Evolutionary conservation across 2,329 filamentous ascomycete genomes (phyloP).

Genomic region (Hypomyces rosellus): DNA sequence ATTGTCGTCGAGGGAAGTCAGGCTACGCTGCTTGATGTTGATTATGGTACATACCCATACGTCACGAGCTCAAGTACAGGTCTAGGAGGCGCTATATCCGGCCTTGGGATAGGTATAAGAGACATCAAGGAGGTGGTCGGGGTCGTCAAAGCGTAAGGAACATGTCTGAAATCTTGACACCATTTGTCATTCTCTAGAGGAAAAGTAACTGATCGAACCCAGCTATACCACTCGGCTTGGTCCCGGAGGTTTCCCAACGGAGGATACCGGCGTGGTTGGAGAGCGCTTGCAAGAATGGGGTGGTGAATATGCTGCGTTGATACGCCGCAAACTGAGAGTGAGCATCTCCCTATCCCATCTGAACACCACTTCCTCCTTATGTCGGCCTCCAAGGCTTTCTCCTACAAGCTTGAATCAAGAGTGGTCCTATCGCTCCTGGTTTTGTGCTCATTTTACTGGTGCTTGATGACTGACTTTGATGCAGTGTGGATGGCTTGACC

Average conservation of each 20-base stretch:
- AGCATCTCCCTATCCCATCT: no score
- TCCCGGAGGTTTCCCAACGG: constrained; percentile 61
- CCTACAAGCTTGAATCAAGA: no score
- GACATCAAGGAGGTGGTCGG: constrained; percentile 56
- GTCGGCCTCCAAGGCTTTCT: no score
- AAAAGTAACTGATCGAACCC: constrained; percentile 20
- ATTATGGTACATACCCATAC: constrained; percentile 17
- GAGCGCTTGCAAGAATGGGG: not conserved
- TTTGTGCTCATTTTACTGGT: no score
- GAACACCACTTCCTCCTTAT: no score
- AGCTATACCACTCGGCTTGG: constrained; percentile 57
- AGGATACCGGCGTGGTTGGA: constrained; percentile 39
- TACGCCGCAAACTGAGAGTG: no score
- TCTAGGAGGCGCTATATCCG: constrained; percentile 19
- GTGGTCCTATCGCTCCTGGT: no score
- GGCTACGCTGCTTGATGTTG: constrained; percentile 14
- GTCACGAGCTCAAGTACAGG: constrained; percentile 17
- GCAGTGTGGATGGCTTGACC: no score
- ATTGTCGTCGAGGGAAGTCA: constrained; percentile 63
- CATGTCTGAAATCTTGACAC: constrained; percentile 19
- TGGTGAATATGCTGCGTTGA: no score
- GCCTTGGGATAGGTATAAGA: constrained; percentile 54
- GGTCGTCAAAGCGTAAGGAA: constrained; percentile 57
- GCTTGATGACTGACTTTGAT: no score
- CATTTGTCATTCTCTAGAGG: constrained; percentile 8